These are phyloP conservation scores for Phytophthora chlamydospora DNA, from an alignment of 352 stramenopile genomes.

Conservation along the genomic window DNA sequence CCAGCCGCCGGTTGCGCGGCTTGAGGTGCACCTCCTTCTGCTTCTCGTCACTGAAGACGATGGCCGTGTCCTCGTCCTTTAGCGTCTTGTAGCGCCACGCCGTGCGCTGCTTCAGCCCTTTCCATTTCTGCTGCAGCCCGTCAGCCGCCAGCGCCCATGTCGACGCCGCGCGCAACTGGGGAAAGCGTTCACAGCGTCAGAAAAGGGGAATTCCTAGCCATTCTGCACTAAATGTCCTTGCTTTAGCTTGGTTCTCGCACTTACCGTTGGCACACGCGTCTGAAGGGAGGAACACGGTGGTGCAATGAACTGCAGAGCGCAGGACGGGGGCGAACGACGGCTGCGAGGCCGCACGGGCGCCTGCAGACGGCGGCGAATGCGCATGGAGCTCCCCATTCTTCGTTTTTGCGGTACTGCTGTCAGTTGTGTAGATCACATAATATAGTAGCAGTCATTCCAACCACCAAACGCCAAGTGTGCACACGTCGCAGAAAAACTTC, in stretches of 20 bases:
- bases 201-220: not conserved
- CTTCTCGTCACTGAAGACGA: constrained; percentile 77
- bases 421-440: not conserved
- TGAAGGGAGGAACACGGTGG: not conserved
- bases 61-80: constrained; percentile 72
- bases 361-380: constrained; percentile 22
- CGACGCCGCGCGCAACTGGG: constrained; percentile 44
- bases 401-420: not conserved
- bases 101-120: constrained; percentile 82
- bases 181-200: constrained; percentile 10
- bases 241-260: not conserved
- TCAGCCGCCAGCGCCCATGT: constrained; percentile 81
- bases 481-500: too few species aligned
- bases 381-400: constrained; percentile 17
- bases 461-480: too few species aligned
- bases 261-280: constrained; percentile 2
- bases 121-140: constrained; percentile 82
- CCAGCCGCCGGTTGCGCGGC: constrained; percentile 52
- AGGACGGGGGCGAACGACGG: not conserved
- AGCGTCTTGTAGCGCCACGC: constrained; percentile 82
- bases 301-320: not conserved
- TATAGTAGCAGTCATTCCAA: not conserved
- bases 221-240: constrained; percentile 6
- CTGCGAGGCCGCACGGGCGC: constrained; percentile 17
- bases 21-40: constrained; percentile 79